Evolutionary conservation across 495 filamentous ascomycete species (phyloP), one percentile per base, ranked within the genome.

Genomic region (Gamarada debralockiae): DNA sequence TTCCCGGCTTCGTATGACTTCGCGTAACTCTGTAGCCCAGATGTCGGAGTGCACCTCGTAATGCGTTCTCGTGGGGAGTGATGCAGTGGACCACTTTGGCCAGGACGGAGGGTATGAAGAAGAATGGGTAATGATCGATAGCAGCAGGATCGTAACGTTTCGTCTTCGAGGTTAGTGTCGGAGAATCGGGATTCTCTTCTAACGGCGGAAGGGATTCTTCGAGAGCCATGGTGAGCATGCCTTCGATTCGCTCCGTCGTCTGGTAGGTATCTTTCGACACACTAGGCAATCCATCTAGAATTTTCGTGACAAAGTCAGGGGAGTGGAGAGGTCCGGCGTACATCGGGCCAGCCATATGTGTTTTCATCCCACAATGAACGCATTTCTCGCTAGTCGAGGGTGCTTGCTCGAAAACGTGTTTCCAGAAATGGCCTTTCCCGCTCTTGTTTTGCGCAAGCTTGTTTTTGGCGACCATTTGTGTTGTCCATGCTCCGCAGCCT

Each of bases 321-420:
- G 90, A 92, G 64, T 97, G 93, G 7, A 98, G 71, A 9, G 86
- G 89, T 2, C 93, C 93, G 42, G 78, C 92, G 75, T 89, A 98
- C 91, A 98, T 96, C 0, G 93, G 93, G 0, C 93, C 93, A 1
- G 81, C 83, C 15, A 97, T 68, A 64, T 96, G 93, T 61, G 86
- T 95, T 52, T 87, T 91, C 54, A 79, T 82, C 7, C 84, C 88
- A 60, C 93, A 98, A 67, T 97, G 90, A 21, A 83, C 76, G 63
- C 93, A 98, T 13, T 70, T 56, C 4, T 71, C 70, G 24, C 72
- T 71, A 9, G 79, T 67, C 0, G 77, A 75, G 0, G 95, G 90
- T 2, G 73, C 92, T 56, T 83, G 72, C 2, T 84, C 79, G 18
- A 90, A 75, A 0, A 74, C 73, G 59, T 90, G 86, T 65, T 96